Evolutionary conservation across 345 rosid species (phyloP).

Genomic region (Sapria himalayana): DNA sequence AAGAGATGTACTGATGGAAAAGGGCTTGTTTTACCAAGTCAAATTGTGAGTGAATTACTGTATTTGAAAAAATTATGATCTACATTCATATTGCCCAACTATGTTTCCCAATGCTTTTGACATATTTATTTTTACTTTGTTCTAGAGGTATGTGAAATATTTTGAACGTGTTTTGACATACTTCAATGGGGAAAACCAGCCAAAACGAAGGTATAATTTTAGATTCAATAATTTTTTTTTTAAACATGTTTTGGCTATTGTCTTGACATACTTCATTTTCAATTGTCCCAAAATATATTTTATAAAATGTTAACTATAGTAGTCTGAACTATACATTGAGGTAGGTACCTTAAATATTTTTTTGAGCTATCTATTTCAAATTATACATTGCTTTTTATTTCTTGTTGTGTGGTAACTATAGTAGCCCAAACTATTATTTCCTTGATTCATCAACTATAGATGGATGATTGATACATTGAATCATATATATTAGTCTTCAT

Average conservation of each 20-base stretch:
- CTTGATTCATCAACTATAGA: too few species aligned
- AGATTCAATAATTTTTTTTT: too few species aligned
- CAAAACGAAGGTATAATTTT: conserved; percentile 49
- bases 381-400: too few species aligned
- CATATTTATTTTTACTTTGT: conserved; percentile 5
- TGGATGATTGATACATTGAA: too few species aligned
- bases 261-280: conserved; percentile 2
- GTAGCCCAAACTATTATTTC: too few species aligned
- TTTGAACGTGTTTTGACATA: conserved; percentile 50
- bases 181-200: conserved; percentile 67
- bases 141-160: conserved; percentile 67
- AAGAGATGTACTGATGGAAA: conserved; percentile 82
- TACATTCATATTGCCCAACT: conserved; percentile 1
- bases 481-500: too few species aligned
- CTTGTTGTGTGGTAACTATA: too few species aligned
- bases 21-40: conserved; percentile 84
- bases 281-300: conserved; percentile 6
- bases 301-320: conserved; percentile 1
- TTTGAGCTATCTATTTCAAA: too few species aligned
- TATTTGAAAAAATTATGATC: not conserved
- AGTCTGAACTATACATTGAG: too few species aligned
- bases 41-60: conserved; percentile 39
- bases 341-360: too few species aligned
- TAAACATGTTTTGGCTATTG: conserved; percentile 8
- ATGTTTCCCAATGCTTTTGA: not conserved